Evolutionary conservation across 2,329 filamentous ascomycete genomes (phyloP).

Genomic region (Ophiobolus disseminans): DNA sequence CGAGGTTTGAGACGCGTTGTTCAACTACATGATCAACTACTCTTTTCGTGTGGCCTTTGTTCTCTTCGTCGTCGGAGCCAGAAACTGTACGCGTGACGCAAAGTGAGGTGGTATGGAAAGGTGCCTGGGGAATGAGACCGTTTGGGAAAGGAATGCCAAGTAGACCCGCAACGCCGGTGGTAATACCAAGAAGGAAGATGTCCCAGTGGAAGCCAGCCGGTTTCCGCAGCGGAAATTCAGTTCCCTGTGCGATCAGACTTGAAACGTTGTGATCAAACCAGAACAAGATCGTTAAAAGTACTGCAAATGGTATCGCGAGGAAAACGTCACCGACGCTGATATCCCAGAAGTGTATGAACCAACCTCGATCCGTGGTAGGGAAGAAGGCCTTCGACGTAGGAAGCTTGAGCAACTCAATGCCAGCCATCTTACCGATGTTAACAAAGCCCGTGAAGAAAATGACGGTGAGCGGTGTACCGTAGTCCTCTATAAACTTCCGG

Average conservation of each 20-base stretch:
- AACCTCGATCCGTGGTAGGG: constrained; percentile 74
- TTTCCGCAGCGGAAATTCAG: constrained; percentile 63
- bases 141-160: constrained; percentile 65
- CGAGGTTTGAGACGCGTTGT: constrained; percentile 63
- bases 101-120: constrained; percentile 64
- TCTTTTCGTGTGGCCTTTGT: constrained; percentile 53
- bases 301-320: constrained; percentile 83
- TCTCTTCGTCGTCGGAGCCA: constrained; percentile 50
- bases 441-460: constrained; percentile 92
- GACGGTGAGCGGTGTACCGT: constrained; percentile 71
- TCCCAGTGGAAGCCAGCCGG: constrained; percentile 69
- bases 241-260: constrained; percentile 63
- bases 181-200: constrained; percentile 64
- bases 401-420: constrained; percentile 71
- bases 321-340: constrained; percentile 76
- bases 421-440: constrained; percentile 81
- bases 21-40: constrained; percentile 60
- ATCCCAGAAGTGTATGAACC: constrained; percentile 85
- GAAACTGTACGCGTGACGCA: constrained; percentile 50
- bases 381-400: constrained; percentile 80
- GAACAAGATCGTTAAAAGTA: constrained; percentile 83
- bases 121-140: constrained; percentile 66
- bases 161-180: constrained; percentile 63
- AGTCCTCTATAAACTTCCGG: constrained; percentile 86
- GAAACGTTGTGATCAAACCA: constrained; percentile 85